Conservation (phyloP, 1,139 yeast genomes). For the Saccharomycopsis phalli region DNA sequence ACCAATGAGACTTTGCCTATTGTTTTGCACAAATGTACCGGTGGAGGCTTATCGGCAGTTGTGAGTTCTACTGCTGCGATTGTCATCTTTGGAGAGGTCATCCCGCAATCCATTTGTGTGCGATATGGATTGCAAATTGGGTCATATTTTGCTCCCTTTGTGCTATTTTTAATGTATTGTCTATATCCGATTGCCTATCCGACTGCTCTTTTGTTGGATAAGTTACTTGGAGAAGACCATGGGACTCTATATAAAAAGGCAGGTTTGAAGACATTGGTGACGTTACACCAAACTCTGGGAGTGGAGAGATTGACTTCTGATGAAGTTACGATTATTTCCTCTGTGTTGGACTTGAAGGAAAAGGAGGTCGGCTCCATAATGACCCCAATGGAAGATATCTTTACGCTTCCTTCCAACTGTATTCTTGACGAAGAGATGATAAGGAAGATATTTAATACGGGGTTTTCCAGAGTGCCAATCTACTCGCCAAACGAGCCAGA, state of each 20-base stretch:
- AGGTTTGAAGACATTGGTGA: conserved; percentile 87
- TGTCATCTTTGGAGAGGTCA: conserved; percentile 92
- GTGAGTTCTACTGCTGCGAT: conserved; percentile 86
- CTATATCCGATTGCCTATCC: conserved; percentile 95
- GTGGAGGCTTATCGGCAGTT: conserved; percentile 98
- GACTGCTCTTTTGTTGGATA: conserved; percentile 71
- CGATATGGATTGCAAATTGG: conserved; percentile 90
- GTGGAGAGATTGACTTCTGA: conserved; percentile 88
- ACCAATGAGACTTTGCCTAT: conserved; percentile 95
- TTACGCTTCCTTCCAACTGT: conserved; percentile 78
- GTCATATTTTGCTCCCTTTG: conserved; percentile 85
- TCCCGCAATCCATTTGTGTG: conserved; percentile 90
- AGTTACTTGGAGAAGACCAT: conserved; percentile 86
- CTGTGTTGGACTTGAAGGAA: conserved; percentile 89
- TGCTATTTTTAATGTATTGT: conserved; percentile 70
- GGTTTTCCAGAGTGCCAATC: conserved; percentile 94
- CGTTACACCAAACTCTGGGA: conserved; percentile 91
- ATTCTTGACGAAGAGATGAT: conserved; percentile 78
- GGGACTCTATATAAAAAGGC: conserved; percentile 91
- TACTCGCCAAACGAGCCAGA: conserved; percentile 83
- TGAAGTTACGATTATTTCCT: conserved; percentile 91
- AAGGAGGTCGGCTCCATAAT: conserved; percentile 78
- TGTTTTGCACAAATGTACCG: conserved; percentile 82
- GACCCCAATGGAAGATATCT: conserved; percentile 92
- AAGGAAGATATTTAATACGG: conserved; percentile 86